Evolutionary conservation across 441 rosid genomes (phyloP).

Genomic region (Pelargonium cotyledonis): DNA sequence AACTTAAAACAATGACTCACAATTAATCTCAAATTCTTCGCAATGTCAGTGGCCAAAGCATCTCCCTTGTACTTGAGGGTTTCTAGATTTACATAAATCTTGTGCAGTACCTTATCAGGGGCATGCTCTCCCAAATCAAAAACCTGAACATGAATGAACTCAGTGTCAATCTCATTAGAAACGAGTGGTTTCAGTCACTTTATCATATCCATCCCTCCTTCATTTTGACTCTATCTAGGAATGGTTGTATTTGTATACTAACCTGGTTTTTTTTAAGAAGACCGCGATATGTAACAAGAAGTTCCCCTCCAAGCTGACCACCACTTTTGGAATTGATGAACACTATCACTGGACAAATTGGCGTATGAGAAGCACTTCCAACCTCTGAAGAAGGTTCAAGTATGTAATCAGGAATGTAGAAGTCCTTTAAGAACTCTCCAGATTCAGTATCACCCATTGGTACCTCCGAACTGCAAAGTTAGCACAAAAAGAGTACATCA

Average conservation of each 20-base stretch:
- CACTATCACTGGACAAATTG: slow-evolving; percentile 42
- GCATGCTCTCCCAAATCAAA: slow-evolving; percentile 36
- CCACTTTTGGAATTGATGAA: slow-evolving; percentile 49
- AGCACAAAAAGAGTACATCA: slow-evolving; percentile 7
- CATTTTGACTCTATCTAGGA: too few species aligned
- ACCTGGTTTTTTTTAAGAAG: slow-evolving; percentile 45
- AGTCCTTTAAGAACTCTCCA: slow-evolving; percentile 21
- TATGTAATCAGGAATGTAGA: slow-evolving; percentile 34
- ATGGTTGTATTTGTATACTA: background rate
- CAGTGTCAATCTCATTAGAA: background rate
- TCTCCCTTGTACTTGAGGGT: slow-evolving; percentile 29
- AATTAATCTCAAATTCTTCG: slow-evolving; percentile 37
- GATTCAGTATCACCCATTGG: slow-evolving; percentile 15
- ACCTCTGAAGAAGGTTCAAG: slow-evolving; percentile 26
- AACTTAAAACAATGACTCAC: slow-evolving; percentile 27
- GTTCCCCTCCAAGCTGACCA: slow-evolving; percentile 41
- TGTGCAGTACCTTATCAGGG: slow-evolving; percentile 36
- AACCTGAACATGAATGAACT: slow-evolving; percentile 27
- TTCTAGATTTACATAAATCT: slow-evolving; percentile 31
- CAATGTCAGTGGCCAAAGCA: slow-evolving; percentile 33
- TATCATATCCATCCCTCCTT: background rate
- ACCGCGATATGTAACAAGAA: slow-evolving; percentile 34
- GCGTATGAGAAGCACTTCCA: slow-evolving; percentile 13
- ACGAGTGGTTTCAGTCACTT: background rate
- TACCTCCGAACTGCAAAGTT: slow-evolving; percentile 25